Evolutionary conservation across 176 grass and related monocot genomes (phyloP).

Genomic region (Tuctoria greenei): DNA sequence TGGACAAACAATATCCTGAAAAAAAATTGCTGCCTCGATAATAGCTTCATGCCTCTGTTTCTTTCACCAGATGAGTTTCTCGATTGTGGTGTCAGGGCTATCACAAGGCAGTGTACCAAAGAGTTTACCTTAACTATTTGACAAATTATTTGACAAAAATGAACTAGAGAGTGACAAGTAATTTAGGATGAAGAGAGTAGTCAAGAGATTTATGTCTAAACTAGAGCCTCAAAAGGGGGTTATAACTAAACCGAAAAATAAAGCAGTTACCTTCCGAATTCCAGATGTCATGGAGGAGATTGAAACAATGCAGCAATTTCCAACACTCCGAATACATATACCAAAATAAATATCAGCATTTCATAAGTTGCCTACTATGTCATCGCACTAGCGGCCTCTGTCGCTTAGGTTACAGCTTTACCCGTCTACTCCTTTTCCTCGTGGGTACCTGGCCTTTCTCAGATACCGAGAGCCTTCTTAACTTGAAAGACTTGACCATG

Average conservation of each 20-base stretch:
- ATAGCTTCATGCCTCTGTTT: not conserved
- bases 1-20: not conserved
- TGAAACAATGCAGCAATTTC: not conserved
- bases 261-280: no score
- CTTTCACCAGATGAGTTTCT: no score
- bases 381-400: not conserved
- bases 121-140: not conserved
- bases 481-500: slow-evolving; percentile 73
- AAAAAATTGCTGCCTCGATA: not conserved
- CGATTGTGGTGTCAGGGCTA: no score
- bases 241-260: no score
- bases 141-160: no score
- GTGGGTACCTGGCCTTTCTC: slow-evolving; percentile 23
- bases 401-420: slow-evolving; percentile 23
- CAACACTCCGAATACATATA: not conserved
- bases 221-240: no score
- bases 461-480: slow-evolving; percentile 35
- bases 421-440: slow-evolving; percentile 47
- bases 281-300: no score
- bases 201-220: no score
- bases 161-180: no score
- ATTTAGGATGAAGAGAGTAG: no score
- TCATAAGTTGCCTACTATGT: not conserved
- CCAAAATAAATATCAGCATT: slow-evolving; percentile 1
- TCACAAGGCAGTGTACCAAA: no score